These are phyloP conservation scores for Hyparrhenia diplandra DNA, from an alignment of 176 grass and related monocot genomes.

Conservation along the genomic window DNA sequence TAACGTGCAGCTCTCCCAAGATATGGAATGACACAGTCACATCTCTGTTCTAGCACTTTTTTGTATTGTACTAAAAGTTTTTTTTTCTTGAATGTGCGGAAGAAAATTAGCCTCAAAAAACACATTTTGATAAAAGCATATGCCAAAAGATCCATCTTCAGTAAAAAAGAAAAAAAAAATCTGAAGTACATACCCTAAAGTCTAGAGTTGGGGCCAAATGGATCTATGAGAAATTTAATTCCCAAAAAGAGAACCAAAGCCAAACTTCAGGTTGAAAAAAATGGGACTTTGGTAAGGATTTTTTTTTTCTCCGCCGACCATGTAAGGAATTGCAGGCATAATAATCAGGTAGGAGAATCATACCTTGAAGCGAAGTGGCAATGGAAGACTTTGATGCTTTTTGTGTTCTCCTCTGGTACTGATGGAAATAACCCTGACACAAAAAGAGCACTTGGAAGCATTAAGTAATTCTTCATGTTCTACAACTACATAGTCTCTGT, in stretches of 20 bases:
- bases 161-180: neutral
- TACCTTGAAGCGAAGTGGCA: constrained; percentile 80
- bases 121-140: neutral
- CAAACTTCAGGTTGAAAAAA: constrained; percentile 15
- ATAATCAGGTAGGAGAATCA: constrained; percentile 10
- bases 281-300: neutral
- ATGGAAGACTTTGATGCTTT: constrained; percentile 85
- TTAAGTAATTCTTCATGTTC: constrained; percentile 88
- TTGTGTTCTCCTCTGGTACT: constrained; percentile 66
- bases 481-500: constrained; percentile 88
- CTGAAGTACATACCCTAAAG: neutral
- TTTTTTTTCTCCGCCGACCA: neutral
- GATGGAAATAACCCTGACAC: constrained; percentile 70
- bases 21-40: too few relatives aligned
- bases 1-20: too few relatives aligned
- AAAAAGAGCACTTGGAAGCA: constrained; percentile 74
- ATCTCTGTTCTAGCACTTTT: too few relatives aligned
- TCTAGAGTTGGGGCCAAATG: neutral
- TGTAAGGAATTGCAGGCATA: neutral
- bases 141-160: neutral
- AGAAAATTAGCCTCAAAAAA: neutral
- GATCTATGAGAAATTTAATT: neutral
- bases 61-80: too few relatives aligned
- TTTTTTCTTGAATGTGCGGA: neutral
- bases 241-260: neutral